Evolutionary conservation across 176 grass and related monocot genomes (phyloP).

Genomic region (Chrysopogon serrulatus): DNA sequence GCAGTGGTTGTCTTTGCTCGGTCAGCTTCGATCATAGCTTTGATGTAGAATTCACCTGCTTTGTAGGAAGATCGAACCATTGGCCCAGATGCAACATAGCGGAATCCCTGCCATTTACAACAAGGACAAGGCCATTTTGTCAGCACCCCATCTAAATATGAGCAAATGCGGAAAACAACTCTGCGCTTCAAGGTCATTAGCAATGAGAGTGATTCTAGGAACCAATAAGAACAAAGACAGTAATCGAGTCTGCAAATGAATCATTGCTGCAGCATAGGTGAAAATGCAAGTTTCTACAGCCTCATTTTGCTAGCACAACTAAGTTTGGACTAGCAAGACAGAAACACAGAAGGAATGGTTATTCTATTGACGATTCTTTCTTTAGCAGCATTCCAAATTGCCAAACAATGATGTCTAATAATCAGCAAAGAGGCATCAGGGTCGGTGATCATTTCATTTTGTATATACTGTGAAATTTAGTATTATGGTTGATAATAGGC

Average conservation of each 20-base stretch:
- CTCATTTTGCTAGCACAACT: not conserved
- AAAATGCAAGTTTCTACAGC: not conserved
- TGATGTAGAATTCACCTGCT: conserved; percentile 94
- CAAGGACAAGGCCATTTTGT: not conserved
- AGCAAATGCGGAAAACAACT: not conserved
- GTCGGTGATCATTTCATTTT: not conserved
- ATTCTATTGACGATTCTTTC: not conserved
- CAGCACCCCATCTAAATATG: not conserved
- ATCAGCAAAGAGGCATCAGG: not conserved
- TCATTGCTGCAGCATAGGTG: not conserved
- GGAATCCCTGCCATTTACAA: conserved; percentile 59
- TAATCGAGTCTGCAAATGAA: not conserved
- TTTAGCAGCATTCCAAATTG: not conserved
- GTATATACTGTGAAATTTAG: not conserved
- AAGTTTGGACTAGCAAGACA: not conserved
- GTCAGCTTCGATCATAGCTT: conserved; percentile 91
- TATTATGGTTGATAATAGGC: not conserved
- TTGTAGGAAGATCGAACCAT: conserved; percentile 97
- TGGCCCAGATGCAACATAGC: conserved; percentile 87
- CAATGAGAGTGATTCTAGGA: not conserved
- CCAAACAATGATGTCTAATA: not conserved
- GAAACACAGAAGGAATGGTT: not conserved
- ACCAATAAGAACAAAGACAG: not conserved
- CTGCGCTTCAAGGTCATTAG: not conserved
- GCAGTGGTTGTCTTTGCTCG: conserved; percentile 32